Percentiles rank a stretch among this genome's conserved stretches.
phyloP scores from a whole-genome alignment of 2,329 filamentous ascomycete genomes.

The Diaporthe humulicola region DNA sequence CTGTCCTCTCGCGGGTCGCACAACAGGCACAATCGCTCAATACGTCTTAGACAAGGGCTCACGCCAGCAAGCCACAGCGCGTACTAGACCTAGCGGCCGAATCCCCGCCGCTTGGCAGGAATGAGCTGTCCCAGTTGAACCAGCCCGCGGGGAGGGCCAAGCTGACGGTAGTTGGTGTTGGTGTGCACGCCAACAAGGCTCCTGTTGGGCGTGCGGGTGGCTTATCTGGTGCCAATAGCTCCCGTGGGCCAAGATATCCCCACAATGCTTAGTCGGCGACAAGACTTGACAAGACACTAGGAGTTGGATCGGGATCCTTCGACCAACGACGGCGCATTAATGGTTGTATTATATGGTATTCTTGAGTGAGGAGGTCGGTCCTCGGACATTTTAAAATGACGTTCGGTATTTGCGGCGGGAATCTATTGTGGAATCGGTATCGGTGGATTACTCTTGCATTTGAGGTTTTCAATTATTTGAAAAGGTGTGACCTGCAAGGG shows the following conservation, averaged over 20 bases:
- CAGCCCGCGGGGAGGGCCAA: conserved; percentile 14
- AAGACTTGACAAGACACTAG: conserved; percentile 14
- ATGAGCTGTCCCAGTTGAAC: conserved; percentile 11
- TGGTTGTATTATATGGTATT: not conserved
- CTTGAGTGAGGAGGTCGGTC: not conserved
- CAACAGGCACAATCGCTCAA: conserved; percentile 1
- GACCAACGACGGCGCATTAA: conserved; percentile 1
- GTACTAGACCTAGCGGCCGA: not conserved
- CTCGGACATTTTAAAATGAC: not conserved
- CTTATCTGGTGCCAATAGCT: conserved; percentile 31
- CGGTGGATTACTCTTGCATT: not conserved
- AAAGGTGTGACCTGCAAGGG: not conserved
- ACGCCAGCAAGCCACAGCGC: conserved; percentile 19
- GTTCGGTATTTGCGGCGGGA: not conserved
- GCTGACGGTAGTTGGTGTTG: conserved; percentile 26
- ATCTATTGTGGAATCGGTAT: not conserved
- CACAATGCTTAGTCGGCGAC: conserved; percentile 21
- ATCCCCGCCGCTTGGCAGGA: conserved; percentile 23
- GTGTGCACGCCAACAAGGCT: conserved; percentile 1
- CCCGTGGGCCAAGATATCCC: conserved; percentile 30
- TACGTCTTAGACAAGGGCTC: conserved; percentile 16
- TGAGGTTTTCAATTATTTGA: too few relatives aligned
- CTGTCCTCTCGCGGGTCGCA: not conserved
- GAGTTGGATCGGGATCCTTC: not conserved
- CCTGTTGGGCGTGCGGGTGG: not conserved